A percentile compares a stretch with the other conserved stretches of the same genome.
Evolutionary conservation across 495 filamentous ascomycete genomes (phyloP).

Genomic region (Aspergillus bertholletiae): DNA sequence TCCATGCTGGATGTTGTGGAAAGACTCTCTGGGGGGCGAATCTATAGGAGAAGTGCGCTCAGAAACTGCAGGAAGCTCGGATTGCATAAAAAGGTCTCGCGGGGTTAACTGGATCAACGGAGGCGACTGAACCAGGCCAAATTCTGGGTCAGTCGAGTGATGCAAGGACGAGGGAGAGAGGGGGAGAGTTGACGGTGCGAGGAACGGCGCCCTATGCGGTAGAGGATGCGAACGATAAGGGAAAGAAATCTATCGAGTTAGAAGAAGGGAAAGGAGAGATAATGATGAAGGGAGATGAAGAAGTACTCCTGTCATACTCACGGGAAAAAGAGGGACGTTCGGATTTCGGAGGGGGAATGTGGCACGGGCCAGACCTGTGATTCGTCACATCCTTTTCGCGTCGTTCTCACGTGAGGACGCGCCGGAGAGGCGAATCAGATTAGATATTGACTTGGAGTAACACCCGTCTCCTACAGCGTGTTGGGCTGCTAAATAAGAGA

Average conservation of each 20-base stretch:
- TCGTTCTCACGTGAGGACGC: constrained; percentile 16
- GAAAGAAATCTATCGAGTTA: neutral
- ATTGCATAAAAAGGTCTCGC: constrained; percentile 80
- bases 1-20: constrained; percentile 71
- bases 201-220: neutral
- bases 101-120: constrained; percentile 26
- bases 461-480: neutral
- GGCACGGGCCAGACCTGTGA: neutral
- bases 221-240: neutral
- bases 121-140: constrained; percentile 65
- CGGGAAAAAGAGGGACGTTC: too few species aligned
- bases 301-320: too few species aligned
- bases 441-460: neutral
- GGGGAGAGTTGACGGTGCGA: neutral
- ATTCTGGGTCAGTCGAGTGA: constrained; percentile 41
- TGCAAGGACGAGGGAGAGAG: neutral
- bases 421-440: constrained; percentile 4
- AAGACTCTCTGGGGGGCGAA: constrained; percentile 36
- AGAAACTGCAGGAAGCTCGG: constrained; percentile 64
- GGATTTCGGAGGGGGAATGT: neutral
- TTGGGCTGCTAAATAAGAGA: too few species aligned
- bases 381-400: constrained; percentile 1
- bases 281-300: neutral
- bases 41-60: constrained; percentile 47
- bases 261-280: neutral